Percentiles rank a stretch among this genome's conserved stretches.
Conservation (phyloP, 768 basidiomycete species). For the Inosperma sp. region DNA sequence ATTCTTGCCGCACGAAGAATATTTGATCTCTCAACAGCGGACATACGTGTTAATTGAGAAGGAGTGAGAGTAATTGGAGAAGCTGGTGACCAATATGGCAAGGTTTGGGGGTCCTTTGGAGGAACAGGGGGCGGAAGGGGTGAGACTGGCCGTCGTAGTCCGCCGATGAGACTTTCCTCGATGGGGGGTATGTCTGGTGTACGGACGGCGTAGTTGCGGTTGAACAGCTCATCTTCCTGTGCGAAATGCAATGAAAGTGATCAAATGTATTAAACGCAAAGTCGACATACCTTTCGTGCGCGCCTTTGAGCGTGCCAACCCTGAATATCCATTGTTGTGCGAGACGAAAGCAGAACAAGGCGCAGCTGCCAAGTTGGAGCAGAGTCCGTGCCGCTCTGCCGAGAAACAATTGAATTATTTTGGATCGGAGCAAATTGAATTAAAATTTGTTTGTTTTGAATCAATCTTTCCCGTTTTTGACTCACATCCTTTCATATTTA, state of each 20-base stretch:
- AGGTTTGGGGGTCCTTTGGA: slow-evolving; percentile 41
- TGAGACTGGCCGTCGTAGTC: slow-evolving; percentile 42
- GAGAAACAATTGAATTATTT: too few species aligned
- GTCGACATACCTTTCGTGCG: slow-evolving; percentile 52
- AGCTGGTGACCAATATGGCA: slow-evolving; percentile 14
- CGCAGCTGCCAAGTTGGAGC: too few species aligned
- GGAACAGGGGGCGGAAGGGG: slow-evolving; percentile 44
- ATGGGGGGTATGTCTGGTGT: slow-evolving; percentile 57
- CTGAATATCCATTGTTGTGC: slow-evolving; percentile 57
- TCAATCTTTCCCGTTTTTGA: too few species aligned
- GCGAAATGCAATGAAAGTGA: slow-evolving; percentile 6
- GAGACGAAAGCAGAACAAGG: neutral
- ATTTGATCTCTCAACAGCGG: slow-evolving; percentile 63
- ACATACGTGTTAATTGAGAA: slow-evolving; percentile 45
- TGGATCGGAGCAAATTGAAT: too few species aligned
- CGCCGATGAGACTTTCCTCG: slow-evolving; percentile 58
- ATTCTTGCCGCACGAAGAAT: slow-evolving; percentile 56
- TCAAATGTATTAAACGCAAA: slow-evolving; percentile 3
- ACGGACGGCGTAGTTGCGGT: slow-evolving; percentile 39
- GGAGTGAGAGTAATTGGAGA: slow-evolving; percentile 32
- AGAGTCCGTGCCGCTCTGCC: too few species aligned
- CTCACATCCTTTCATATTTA: neutral
- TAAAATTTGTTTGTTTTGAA: too few species aligned
- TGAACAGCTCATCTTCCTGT: slow-evolving; percentile 33
- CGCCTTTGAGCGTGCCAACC: slow-evolving; percentile 72